Percentiles rank a stretch among this genome's conserved stretches.
Conservation (phyloP, 352 stramenopile species). For the Pythium sp. region DNA sequence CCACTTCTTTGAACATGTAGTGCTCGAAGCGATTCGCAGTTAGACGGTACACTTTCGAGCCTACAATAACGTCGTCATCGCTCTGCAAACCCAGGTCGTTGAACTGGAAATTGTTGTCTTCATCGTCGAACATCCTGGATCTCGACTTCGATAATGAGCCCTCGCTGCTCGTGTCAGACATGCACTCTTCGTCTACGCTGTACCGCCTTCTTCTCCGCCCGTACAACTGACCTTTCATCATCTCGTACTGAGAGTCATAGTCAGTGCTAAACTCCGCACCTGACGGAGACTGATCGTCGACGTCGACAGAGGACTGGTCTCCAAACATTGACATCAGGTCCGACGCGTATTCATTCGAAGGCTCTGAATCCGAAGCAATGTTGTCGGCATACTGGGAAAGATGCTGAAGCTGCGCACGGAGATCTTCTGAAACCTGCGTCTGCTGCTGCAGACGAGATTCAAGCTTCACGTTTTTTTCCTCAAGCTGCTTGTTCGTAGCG, state of each 20-base stretch:
- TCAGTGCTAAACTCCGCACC: conserved; percentile 35
- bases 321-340: conserved; percentile 49
- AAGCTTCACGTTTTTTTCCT: conserved; percentile 61
- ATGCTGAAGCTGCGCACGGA: conserved; percentile 68
- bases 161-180: conserved; percentile 57
- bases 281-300: conserved; percentile 36
- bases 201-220: conserved; percentile 20
- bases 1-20: conserved; percentile 6
- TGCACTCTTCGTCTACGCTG: conserved; percentile 50
- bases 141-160: conserved; percentile 32
- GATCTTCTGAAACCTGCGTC: conserved; percentile 54
- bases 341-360: conserved; percentile 45
- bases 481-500: conserved; percentile 42
- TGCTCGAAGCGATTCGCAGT: conserved; percentile 8
- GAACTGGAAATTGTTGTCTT: conserved; percentile 14
- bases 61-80: not conserved
- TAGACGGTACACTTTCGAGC: not conserved
- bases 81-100: not conserved
- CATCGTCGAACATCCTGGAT: conserved; percentile 18
- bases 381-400: conserved; percentile 72
- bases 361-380: conserved; percentile 54
- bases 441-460: conserved; percentile 67
- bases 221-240: conserved; percentile 26
- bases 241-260: conserved; percentile 41
- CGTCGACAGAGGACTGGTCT: conserved; percentile 32